These are phyloP conservation scores for Phytophthora pluvialis DNA, from an alignment of 352 stramenopile species.

Conservation along the genomic window DNA sequence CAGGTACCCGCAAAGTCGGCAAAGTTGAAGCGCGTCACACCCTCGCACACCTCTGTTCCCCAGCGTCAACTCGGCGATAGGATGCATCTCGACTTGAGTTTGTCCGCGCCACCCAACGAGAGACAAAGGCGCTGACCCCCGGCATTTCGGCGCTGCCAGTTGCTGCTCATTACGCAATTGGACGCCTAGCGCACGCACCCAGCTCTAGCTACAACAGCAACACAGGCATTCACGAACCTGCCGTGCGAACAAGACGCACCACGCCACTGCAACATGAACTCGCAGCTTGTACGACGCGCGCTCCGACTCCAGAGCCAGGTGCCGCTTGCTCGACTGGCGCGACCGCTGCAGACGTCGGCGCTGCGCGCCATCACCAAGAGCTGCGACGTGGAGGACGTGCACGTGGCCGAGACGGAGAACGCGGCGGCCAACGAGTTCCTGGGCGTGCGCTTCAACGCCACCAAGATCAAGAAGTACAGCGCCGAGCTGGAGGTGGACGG, in stretches of 20 bases:
- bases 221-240: not conserved
- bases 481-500: constrained; percentile 65
- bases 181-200: constrained; percentile 6
- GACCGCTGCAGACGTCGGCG: constrained; percentile 21
- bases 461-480: constrained; percentile 78
- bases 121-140: not conserved
- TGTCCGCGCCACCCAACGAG: too few relatives aligned
- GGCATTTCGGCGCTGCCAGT: not conserved
- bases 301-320: constrained; percentile 15
- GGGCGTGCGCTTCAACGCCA: constrained; percentile 65
- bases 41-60: constrained; percentile 6
- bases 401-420: constrained; percentile 49
- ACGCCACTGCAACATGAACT: constrained; percentile 10
- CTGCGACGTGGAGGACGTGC: constrained; percentile 37
- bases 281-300: constrained; percentile 7
- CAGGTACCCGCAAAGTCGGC: not conserved
- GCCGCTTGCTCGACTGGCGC: not conserved
- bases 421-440: constrained; percentile 62
- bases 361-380: constrained; percentile 25
- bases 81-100: constrained; percentile 13
- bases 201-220: not conserved
- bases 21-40: constrained; percentile 10
- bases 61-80: constrained; percentile 17
- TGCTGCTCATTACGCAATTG: constrained; percentile 8
- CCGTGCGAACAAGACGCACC: not conserved